Base-by-base conservation (phyloP, 75 land plant species). In the Isoetes taiwanensis region DNA sequence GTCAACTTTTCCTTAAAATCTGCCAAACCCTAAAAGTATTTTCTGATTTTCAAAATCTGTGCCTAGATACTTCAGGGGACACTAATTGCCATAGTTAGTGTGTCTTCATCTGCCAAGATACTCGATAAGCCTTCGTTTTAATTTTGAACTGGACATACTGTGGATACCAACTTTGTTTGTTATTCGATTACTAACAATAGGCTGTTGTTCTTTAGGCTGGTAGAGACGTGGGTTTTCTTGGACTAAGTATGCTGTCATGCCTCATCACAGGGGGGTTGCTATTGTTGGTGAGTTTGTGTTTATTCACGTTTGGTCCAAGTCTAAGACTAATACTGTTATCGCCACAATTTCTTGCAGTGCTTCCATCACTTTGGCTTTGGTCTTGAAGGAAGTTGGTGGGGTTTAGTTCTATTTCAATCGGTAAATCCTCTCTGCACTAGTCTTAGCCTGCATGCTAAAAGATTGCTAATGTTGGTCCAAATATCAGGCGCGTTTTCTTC, bases 301-400 rank as follows among this genome's bases (percentile, higher is more conserved):
- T 3, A 3, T 30, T 10, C 53, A 8, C 27, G 52, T 14, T 0
- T 50, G 33, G 29, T 43, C 42, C 30, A 14, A 14, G 5, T 30
- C 17, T 29, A 8, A 26, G 52, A 9, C 23, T 10, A 30, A 20
- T 28, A 3, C 14, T 21, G 14, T 40, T 58, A 34, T 20, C n/a
- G 33, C 29, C 8, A 2, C 20, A 16, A 24, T 9, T 17, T 39
- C 4, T 3, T 53, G 28, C 67, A 85, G 93, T 37, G 67, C 32
- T 54, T 80, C n/a, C 67, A 63, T 46, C 59, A 26, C 25, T 54
- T 56, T 64, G 84, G 84, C 8, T 75, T 34, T 63, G 88, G 84
- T 32, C 75, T 87, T 46, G 54, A 65, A 24, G 80, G 84, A 37
- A 75, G 74, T 68, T 87, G 94, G 94, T 87, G 72, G 78, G 70